A percentile compares a stretch with the other conserved stretches of the same genome.
Evolutionary conservation across 2,329 filamentous ascomycete species (phyloP).

Genomic region (Epichloe gansuensis): DNA sequence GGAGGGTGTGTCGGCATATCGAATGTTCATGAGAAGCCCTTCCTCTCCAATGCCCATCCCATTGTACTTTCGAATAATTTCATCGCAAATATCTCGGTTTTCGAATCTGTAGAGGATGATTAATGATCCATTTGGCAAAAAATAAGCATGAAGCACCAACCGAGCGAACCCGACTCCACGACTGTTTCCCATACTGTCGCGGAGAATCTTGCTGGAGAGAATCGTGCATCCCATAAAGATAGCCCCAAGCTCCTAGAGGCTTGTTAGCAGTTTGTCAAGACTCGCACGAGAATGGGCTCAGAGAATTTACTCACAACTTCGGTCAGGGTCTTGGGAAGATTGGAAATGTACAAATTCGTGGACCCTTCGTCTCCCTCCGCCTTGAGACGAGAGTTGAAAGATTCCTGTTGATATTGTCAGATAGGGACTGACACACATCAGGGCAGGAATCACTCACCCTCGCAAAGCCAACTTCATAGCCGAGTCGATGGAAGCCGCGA

Average conservation of each 20-base stretch:
- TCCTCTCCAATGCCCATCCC: slow-evolving; percentile 66
- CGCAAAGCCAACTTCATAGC: slow-evolving; percentile 96
- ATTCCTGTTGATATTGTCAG: slow-evolving; percentile 50
- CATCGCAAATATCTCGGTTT: slow-evolving; percentile 74
- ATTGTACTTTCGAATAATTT: slow-evolving; percentile 78
- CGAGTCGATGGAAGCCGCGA: slow-evolving; percentile 82
- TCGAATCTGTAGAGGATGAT: slow-evolving; percentile 55
- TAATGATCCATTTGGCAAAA: background rate
- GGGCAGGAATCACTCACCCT: slow-evolving; percentile 42
- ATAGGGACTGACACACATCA: background rate
- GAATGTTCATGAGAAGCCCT: slow-evolving; percentile 76
- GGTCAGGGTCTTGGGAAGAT: slow-evolving; percentile 81
- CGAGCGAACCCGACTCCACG: slow-evolving; percentile 95
- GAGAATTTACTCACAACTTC: slow-evolving; percentile 55
- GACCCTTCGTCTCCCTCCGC: slow-evolving; percentile 80
- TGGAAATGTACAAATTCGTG: slow-evolving; percentile 96
- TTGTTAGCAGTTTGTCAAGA: slow-evolving; percentile 6
- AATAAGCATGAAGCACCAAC: slow-evolving; percentile 34
- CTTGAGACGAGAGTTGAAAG: slow-evolving; percentile 96
- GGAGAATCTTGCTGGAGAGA: slow-evolving; percentile 87
- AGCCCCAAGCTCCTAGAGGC: slow-evolving; percentile 52
- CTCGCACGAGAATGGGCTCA: too few relatives aligned
- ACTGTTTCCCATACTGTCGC: slow-evolving; percentile 81
- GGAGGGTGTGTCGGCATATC: slow-evolving; percentile 90
- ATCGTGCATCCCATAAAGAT: slow-evolving; percentile 74